These are phyloP conservation scores for Rossbeevera mucosa DNA, from an alignment of 768 basidiomycete genomes.

Conservation along the genomic window DNA sequence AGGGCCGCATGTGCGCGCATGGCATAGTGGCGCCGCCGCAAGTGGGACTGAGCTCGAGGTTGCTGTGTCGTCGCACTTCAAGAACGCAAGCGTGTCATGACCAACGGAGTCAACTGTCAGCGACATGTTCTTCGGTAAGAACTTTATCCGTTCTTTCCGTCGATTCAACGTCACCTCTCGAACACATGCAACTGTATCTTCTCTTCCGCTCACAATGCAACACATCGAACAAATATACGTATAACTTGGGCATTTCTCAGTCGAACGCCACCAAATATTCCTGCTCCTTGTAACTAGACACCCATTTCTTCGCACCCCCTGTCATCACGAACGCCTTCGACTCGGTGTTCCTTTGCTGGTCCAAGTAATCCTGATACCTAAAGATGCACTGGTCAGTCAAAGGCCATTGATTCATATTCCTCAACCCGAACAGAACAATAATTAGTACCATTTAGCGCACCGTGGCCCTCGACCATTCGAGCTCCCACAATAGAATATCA, in stretches of 20 bases:
- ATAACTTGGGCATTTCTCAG: conserved; percentile 1
- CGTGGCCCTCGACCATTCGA: conserved; percentile 50
- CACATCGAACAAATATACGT: not conserved
- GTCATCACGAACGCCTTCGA: conserved; percentile 40
- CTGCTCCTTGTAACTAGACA: conserved; percentile 25
- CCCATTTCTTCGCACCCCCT: conserved; percentile 44
- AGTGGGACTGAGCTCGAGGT: not conserved
- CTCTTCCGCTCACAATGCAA: not conserved
- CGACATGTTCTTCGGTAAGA: not conserved
- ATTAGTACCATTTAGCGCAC: conserved; percentile 50
- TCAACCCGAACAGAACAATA: conserved; percentile 7
- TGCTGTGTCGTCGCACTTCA: conserved; percentile 6
- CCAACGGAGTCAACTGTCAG: not conserved
- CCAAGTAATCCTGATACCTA: conserved; percentile 51
- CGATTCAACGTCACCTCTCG: not conserved
- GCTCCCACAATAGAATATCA: conserved; percentile 54
- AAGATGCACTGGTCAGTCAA: not conserved
- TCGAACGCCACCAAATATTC: conserved; percentile 22
- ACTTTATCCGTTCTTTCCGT: not conserved
- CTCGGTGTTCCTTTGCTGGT: conserved; percentile 25
- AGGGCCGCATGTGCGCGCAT: not conserved
- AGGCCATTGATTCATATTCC: not conserved
- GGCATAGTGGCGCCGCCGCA: not conserved
- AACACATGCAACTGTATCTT: not conserved
- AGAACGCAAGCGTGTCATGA: not conserved